A percentile compares a stretch with the other conserved stretches of the same genome.
Evolutionary conservation across 139 green algal genomes (phyloP).

Genomic region (Chlorella sp.): DNA sequence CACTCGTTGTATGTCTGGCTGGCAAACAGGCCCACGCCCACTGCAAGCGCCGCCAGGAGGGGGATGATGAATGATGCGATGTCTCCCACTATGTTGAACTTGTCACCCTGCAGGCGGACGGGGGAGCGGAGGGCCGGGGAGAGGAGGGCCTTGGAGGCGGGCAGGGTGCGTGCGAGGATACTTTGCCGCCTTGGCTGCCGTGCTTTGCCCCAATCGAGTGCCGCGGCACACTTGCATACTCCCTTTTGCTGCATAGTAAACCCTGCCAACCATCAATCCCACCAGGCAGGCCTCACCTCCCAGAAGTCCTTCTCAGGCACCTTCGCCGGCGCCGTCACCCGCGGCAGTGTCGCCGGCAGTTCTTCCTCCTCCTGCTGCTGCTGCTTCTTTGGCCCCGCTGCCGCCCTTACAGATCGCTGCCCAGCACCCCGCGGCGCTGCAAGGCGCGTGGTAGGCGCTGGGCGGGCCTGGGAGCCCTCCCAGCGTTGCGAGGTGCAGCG

Average conservation of each 20-base stretch:
- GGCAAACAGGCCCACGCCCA: conserved; percentile 39
- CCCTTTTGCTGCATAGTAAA: too few relatives aligned
- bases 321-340: background rate
- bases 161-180: background rate
- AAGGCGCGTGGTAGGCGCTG: background rate
- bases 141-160: background rate
- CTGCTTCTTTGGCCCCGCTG: background rate
- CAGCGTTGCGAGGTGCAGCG: background rate
- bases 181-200: too few relatives aligned
- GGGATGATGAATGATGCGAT: conserved; percentile 25
- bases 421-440: background rate
- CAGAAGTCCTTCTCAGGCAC: conserved; percentile 3
- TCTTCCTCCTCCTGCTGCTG: background rate
- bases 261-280: too few relatives aligned
- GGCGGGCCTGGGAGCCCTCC: background rate
- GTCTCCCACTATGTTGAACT: conserved; percentile 36
- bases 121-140: background rate
- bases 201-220: too few relatives aligned
- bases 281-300: background rate
- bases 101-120: background rate
- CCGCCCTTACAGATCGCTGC: background rate
- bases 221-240: too few relatives aligned
- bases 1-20: conserved; percentile 34
- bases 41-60: background rate
- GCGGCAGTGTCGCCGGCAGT: background rate